phyloP scores from a whole-genome alignment of 352 stramenopile species.

The Globisporangium uncinulatum region DNA sequence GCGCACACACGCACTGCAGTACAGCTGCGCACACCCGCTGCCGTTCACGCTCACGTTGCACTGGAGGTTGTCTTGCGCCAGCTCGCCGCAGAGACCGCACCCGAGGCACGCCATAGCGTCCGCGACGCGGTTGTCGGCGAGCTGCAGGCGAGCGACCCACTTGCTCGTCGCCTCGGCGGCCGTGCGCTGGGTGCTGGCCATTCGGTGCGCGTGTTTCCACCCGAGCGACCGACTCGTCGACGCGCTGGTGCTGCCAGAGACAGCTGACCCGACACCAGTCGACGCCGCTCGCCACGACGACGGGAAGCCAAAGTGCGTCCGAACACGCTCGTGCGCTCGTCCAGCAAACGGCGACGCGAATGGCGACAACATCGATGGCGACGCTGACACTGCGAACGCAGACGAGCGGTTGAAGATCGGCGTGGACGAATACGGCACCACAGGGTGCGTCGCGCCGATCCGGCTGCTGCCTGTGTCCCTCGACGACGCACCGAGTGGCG shows the following conservation, averaged over 20 bases:
- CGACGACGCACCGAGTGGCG: background rate
- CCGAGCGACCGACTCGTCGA: constrained; percentile 12
- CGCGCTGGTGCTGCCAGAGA: background rate
- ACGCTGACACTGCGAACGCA: background rate
- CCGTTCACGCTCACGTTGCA: constrained; percentile 27
- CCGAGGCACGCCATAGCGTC: constrained; percentile 49
- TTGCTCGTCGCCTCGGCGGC: constrained; percentile 28
- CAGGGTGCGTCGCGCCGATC: constrained; percentile 1
- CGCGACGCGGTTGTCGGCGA: constrained; percentile 32
- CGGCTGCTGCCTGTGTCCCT: background rate
- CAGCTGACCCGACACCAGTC: background rate
- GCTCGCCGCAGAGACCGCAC: constrained; percentile 70
- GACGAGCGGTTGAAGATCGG: constrained; percentile 7
- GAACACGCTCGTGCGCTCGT: constrained; percentile 7
- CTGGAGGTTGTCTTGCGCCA: constrained; percentile 71
- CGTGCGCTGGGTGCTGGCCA: constrained; percentile 12
- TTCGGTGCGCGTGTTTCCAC: constrained; percentile 39
- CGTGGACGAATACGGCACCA: constrained; percentile 6
- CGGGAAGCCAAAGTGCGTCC: constrained; percentile 6
- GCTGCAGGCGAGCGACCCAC: constrained; percentile 36
- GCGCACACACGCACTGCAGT: constrained; percentile 55
- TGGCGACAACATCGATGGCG: background rate
- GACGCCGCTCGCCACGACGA: constrained; percentile 11
- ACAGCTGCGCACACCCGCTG: constrained; percentile 55
- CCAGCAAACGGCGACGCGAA: constrained; percentile 2